phyloP scores from a whole-genome alignment of 2,329 filamentous ascomycete genomes.

The Penicillium oxalicum region DNA sequence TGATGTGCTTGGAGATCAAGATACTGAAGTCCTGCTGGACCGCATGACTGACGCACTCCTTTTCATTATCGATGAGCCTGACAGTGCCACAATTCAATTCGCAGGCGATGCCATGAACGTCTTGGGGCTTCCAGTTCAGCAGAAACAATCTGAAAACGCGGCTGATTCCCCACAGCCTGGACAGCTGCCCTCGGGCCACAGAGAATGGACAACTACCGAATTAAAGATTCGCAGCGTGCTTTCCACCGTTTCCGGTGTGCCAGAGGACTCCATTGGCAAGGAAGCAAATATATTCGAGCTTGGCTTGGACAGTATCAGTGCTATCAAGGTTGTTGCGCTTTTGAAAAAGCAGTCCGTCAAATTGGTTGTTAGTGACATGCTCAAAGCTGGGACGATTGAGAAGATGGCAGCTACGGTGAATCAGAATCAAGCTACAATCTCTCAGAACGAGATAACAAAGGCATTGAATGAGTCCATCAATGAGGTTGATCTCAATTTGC shows the following conservation, averaged over 20 bases:
- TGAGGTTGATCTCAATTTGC: conserved; percentile 32
- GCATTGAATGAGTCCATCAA: conserved; percentile 28
- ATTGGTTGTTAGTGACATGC: conserved; percentile 64
- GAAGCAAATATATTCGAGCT: conserved; percentile 70
- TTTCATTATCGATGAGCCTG: conserved; percentile 48
- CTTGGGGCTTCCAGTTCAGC: conserved; percentile 50
- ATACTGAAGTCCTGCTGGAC: conserved; percentile 49
- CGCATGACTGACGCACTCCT: conserved; percentile 56
- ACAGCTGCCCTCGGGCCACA: background rate
- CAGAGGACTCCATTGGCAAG: conserved; percentile 52
- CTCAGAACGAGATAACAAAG: conserved; percentile 14
- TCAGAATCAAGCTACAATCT: conserved; percentile 9
- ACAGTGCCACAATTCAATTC: conserved; percentile 52
- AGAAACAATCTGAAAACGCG: conserved; percentile 6
- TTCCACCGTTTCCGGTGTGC: conserved; percentile 55
- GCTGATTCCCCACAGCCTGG: background rate
- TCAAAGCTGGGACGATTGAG: conserved; percentile 58
- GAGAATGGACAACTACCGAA: conserved; percentile 30
- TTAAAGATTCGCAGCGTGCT: conserved; percentile 43
- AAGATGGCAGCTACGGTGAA: conserved; percentile 51
- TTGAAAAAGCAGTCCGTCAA: conserved; percentile 57
- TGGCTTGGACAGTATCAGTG: conserved; percentile 85
- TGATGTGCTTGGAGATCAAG: conserved; percentile 44
- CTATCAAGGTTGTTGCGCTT: conserved; percentile 72
- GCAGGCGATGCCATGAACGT: conserved; percentile 52